Base-by-base conservation (phyloP, 2,329 filamentous ascomycete genomes). In the Trichoderma sp. region DNA sequence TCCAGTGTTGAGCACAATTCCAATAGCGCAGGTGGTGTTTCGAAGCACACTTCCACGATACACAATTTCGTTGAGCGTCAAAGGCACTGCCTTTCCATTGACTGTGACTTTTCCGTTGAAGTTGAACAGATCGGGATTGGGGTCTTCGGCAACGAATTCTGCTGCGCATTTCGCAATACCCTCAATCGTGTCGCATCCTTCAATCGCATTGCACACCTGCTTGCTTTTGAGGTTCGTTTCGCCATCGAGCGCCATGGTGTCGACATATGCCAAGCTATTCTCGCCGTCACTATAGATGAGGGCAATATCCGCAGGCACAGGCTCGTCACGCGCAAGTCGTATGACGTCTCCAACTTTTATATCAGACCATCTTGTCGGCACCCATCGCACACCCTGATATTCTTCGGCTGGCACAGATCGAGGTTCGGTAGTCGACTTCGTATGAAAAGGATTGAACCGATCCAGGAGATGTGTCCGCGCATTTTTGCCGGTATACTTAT, bases 31-130 rank as follows among this genome's bases (percentile, higher is more conserved):
- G 5, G 85, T 83, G 0, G 94, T 97, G 76, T 97, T 97, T 64
- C 94, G 87, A 68, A 97, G 78, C 4, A 94, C 87, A 74, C 93
- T 96, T 52, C 94, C 94, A 59, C 94, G 90, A 78, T 96, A 97
- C 6, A 97, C 83, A 64, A 97, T 89, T 74, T 97, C 92, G 68
- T 88, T 91, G 52, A 92, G 88, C 0, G 93, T 96, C 72, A 97
- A 81, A 0, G 94, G 93, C 4, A 78, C 82, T 43, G 85, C 88
- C 74, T 88, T 85, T 4, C 79, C 87, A 29, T 83, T 79, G 19
- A 91, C 80, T 0, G 84, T 85, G 2, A 92, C 86, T 64, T 87
- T 88, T 16, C 92, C 92, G 71, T 94, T 88, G 73, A 94, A 94
- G 69, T 86, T 89, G 81, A 93, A 94, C 1, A 95, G 83, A 73